These are phyloP conservation scores for Rhinocladiella similis DNA, from an alignment of 2,329 filamentous ascomycete species.

Conservation along the genomic window DNA sequence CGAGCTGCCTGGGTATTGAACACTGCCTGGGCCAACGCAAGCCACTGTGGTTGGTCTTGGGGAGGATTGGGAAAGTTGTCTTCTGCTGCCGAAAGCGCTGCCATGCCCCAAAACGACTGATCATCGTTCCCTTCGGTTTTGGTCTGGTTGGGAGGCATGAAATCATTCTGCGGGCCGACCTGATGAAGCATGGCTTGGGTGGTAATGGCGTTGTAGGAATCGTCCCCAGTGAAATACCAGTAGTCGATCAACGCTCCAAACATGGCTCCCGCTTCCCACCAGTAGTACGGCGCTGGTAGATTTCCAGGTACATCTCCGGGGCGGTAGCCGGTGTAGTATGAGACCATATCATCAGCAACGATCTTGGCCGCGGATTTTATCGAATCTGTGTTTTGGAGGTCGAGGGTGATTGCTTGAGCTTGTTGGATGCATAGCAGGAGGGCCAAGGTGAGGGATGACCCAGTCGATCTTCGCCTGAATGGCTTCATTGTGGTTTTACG, in stretches of 20 bases:
- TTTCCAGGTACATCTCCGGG: conserved; percentile 53
- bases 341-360: conserved; percentile 51
- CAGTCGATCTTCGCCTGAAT: conserved; percentile 19
- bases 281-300: conserved; percentile 55
- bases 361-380: conserved; percentile 48
- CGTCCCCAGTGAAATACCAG: conserved; percentile 79
- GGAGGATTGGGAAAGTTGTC: conserved; percentile 71
- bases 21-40: conserved; percentile 74
- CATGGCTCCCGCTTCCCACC: conserved; percentile 75
- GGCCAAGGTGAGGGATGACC: conserved; percentile 6
- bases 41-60: conserved; percentile 66
- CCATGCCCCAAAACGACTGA: conserved; percentile 81
- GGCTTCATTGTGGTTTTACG: conserved; percentile 15
- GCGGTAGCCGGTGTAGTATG: conserved; percentile 51
- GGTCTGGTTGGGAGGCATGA: conserved; percentile 66
- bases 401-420: conserved; percentile 25
- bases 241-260: conserved; percentile 73
- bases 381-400: conserved; percentile 37
- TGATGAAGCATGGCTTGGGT: conserved; percentile 72
- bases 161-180: conserved; percentile 70
- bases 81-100: conserved; percentile 76
- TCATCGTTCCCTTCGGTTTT: conserved; percentile 54
- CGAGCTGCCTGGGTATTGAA: conserved; percentile 75
- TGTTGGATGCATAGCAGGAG: conserved; percentile 18
- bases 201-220: conserved; percentile 67